Evolutionary conservation across 2,329 filamentous ascomycete species (phyloP).

Genomic region (Fusarium marasasianum): DNA sequence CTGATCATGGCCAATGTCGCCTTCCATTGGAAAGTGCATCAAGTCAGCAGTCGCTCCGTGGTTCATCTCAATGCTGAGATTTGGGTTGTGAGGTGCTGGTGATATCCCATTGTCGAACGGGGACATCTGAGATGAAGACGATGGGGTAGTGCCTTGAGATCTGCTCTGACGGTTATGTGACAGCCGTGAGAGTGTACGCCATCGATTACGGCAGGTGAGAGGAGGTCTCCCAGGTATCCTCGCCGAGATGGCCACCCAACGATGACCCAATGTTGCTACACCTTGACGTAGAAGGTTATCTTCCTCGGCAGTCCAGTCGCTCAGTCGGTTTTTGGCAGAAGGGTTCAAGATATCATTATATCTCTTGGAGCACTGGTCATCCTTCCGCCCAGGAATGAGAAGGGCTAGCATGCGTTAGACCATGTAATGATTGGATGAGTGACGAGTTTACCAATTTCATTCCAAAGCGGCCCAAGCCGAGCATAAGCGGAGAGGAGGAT

Average conservation of each 20-base stretch:
- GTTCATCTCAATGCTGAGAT: neutral
- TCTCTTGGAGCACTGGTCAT: slow-evolving; percentile 45
- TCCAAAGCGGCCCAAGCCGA: slow-evolving; percentile 40
- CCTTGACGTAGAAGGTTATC: slow-evolving; percentile 39
- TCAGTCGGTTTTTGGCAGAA: slow-evolving; percentile 38
- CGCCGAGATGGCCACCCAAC: slow-evolving; percentile 43
- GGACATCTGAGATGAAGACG: slow-evolving; percentile 33
- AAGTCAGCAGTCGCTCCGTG: neutral
- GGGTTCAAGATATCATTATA: slow-evolving; percentile 45
- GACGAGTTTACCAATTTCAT: slow-evolving; percentile 36
- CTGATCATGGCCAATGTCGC: slow-evolving; percentile 19
- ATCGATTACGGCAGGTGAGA: slow-evolving; percentile 44
- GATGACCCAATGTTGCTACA: slow-evolving; percentile 38
- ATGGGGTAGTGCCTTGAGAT: slow-evolving; percentile 33
- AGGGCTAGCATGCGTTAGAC: slow-evolving; percentile 13
- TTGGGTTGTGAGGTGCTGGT: slow-evolving; percentile 19
- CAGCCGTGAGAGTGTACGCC: slow-evolving; percentile 36
- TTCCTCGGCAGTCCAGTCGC: slow-evolving; percentile 42
- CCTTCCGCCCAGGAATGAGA: slow-evolving; percentile 44
- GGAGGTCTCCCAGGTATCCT: slow-evolving; percentile 41
- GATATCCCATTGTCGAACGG: slow-evolving; percentile 28
- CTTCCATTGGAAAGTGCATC: slow-evolving; percentile 18
- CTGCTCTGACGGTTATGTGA: slow-evolving; percentile 19
- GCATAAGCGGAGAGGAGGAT: slow-evolving; percentile 43
- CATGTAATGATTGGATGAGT: neutral